Percentiles rank a stretch among this genome's conserved stretches.
Evolutionary conservation across 495 filamentous ascomycete genomes (phyloP).

Genomic region (Talaromyces ruber): DNA sequence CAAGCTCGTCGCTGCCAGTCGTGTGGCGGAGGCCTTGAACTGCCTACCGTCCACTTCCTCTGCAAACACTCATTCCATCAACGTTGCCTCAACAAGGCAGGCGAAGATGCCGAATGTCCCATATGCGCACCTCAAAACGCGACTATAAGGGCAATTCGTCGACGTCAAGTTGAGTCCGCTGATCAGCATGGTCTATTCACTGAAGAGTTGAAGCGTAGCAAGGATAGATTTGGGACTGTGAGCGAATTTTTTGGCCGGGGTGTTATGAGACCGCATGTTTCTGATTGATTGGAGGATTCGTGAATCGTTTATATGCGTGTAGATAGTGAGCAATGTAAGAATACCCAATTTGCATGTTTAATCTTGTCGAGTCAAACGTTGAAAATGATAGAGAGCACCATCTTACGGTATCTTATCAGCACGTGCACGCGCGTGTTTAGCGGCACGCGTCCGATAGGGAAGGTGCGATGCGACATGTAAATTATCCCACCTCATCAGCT

Average conservation of each 20-base stretch:
- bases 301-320: background rate
- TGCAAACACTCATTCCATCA: constrained; percentile 97
- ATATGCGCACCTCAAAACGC: constrained; percentile 73
- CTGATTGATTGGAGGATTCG: background rate
- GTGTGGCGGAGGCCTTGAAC: constrained; percentile 65
- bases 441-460: background rate
- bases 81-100: constrained; percentile 62
- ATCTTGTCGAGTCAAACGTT: background rate
- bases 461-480: background rate
- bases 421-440: constrained; percentile 2
- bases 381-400: background rate
- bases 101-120: constrained; percentile 72
- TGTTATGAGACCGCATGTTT: constrained; percentile 55
- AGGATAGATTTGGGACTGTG: constrained; percentile 79
- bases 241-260: constrained; percentile 93
- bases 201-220: constrained; percentile 66
- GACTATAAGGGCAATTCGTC: constrained; percentile 76
- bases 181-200: constrained; percentile 87
- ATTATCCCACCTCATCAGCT: background rate
- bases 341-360: background rate
- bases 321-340: background rate
- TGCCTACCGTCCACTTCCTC: constrained; percentile 89
- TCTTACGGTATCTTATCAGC: constrained; percentile 4
- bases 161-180: constrained; percentile 78
- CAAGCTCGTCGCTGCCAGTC: constrained; percentile 77